phyloP scores from a whole-genome alignment of 352 stramenopile species.

The Globisporangium spiculum region DNA sequence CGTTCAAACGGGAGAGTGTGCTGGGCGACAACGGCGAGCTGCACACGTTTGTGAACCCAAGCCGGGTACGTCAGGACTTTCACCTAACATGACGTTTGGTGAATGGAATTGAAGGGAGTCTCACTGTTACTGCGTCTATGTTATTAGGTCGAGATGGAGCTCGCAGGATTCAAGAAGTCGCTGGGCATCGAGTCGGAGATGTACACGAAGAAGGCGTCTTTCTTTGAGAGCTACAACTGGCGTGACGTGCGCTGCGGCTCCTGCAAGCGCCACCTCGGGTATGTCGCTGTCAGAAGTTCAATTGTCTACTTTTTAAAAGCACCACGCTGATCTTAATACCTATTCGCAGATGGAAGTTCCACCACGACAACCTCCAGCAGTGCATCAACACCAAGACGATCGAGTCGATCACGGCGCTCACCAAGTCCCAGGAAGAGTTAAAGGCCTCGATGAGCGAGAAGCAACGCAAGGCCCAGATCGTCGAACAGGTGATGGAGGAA shows the following conservation, averaged over 20 bases:
- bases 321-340: neutral
- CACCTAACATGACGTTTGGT: neutral
- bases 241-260: slow-evolving; percentile 65
- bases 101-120: neutral
- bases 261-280: slow-evolving; percentile 81
- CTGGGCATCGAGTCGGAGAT: slow-evolving; percentile 52
- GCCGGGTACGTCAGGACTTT: slow-evolving; percentile 33
- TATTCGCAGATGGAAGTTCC: slow-evolving; percentile 54
- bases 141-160: slow-evolving; percentile 68
- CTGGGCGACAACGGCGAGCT: slow-evolving; percentile 53
- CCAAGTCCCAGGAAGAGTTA: slow-evolving; percentile 36
- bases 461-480: slow-evolving; percentile 38
- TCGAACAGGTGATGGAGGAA: slow-evolving; percentile 44
- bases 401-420: slow-evolving; percentile 40
- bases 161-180: slow-evolving; percentile 67
- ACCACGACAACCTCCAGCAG: slow-evolving; percentile 70
- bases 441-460: slow-evolving; percentile 30
- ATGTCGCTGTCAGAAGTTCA: neutral
- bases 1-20: slow-evolving; percentile 39
- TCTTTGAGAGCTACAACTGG: slow-evolving; percentile 85
- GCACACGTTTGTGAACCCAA: slow-evolving; percentile 79
- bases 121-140: neutral
- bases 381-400: slow-evolving; percentile 65
- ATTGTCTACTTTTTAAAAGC: neutral
- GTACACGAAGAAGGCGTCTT: slow-evolving; percentile 71